Evolutionary conservation across 2,329 filamentous ascomycete genomes (phyloP).

Genomic region (Aplosporella prunicola): DNA sequence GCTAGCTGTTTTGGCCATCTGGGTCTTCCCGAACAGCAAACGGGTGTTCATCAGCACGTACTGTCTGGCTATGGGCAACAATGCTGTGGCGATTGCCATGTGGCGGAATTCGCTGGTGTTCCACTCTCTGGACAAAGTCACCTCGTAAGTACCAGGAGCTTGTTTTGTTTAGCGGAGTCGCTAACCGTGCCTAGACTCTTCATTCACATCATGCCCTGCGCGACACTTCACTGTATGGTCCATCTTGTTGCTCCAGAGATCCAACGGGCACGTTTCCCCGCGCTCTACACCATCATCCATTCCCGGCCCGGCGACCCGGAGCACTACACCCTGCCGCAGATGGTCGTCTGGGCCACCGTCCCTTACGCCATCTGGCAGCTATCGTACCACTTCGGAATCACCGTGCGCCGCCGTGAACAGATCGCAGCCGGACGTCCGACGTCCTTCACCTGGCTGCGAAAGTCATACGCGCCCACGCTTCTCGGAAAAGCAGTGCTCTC

Average conservation of each 20-base stretch:
- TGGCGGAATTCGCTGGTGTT: conserved; percentile 98
- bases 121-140: conserved; percentile 96
- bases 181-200: conserved; percentile 54
- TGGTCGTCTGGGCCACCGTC: conserved; percentile 90
- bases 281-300: conserved; percentile 70
- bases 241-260: conserved; percentile 62
- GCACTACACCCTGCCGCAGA: conserved; percentile 69
- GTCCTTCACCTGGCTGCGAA: conserved; percentile 93
- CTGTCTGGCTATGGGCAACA: conserved; percentile 91
- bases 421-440: conserved; percentile 93
- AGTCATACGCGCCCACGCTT: conserved; percentile 81
- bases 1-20: conserved; percentile 70
- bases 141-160: conserved; percentile 45
- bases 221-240: conserved; percentile 82
- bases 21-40: conserved; percentile 84
- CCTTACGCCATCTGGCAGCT: conserved; percentile 93
- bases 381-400: conserved; percentile 88
- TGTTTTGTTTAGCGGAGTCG: conserved; percentile 11
- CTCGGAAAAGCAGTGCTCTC: conserved; percentile 77
- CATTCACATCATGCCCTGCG: conserved; percentile 98
- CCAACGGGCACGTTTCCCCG: conserved; percentile 67
- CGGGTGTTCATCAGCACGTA: conserved; percentile 86
- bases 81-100: conserved; percentile 95
- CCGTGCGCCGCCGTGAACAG: conserved; percentile 85
- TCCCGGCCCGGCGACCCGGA: conserved; percentile 60